Evolutionary conservation across 2,329 filamentous ascomycete species (phyloP).

Genomic region (Colletotrichum sp.): DNA sequence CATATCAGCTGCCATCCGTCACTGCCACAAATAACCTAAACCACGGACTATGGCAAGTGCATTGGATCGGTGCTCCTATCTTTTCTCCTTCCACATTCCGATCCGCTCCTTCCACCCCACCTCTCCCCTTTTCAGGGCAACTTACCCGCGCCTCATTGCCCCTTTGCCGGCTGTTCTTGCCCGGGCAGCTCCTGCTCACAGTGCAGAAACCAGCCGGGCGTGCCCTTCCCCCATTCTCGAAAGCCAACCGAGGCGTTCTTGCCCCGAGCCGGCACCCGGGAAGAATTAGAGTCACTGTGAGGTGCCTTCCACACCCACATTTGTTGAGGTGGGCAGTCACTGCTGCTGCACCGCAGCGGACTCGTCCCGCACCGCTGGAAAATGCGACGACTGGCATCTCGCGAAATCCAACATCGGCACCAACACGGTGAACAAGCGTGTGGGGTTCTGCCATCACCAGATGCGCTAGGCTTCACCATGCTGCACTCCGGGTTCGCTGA

Average conservation of each 20-base stretch:
- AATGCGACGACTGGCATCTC: not conserved
- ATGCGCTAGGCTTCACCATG: not conserved
- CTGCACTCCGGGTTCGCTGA: not conserved
- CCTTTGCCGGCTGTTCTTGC: conserved; percentile 15
- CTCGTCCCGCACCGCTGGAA: conserved; percentile 12
- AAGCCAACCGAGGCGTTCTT: not conserved
- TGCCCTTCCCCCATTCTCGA: not conserved
- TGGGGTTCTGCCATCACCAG: not conserved
- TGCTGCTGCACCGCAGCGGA: not conserved
- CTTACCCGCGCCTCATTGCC: not conserved
- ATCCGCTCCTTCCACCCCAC: not conserved
- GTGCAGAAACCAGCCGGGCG: not conserved
- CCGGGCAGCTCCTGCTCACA: not conserved
- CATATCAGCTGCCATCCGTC: not conserved
- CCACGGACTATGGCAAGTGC: not conserved
- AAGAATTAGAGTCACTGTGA: not conserved
- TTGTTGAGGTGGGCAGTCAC: not conserved
- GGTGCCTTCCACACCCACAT: not conserved
- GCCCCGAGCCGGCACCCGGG: conserved; percentile 1
- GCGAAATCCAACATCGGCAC: not conserved
- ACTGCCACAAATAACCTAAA: not conserved
- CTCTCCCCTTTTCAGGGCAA: not conserved
- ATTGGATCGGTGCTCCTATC: not conserved
- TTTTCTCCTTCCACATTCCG: conserved; percentile 16
- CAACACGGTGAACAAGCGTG: not conserved